phyloP scores from a whole-genome alignment of 257 asterid genomes.

The Oldenlandia corymbosa region DNA sequence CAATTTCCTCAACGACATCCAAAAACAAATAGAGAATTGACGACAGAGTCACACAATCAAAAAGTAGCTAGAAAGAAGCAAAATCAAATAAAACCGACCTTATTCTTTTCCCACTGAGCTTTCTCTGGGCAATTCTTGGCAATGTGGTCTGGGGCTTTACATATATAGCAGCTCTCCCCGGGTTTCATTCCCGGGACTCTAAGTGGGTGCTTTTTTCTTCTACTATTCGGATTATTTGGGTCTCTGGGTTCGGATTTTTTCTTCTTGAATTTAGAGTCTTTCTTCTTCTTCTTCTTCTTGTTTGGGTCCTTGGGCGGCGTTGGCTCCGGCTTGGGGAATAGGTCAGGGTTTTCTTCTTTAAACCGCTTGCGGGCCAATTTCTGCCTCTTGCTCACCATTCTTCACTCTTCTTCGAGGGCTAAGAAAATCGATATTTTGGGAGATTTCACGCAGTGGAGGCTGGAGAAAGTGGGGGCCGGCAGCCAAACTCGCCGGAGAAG shows the following conservation, averaged over 20 bases:
- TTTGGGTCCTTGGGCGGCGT: constrained; percentile 63
- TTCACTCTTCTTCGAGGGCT: neutral
- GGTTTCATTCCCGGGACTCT: constrained; percentile 92
- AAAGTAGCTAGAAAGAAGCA: neutral
- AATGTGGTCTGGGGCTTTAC: constrained; percentile 71
- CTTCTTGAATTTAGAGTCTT: constrained; percentile 44
- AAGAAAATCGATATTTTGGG: neutral
- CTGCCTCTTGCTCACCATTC: constrained; percentile 81
- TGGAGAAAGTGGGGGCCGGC: neutral
- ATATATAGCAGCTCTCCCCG: constrained; percentile 92
- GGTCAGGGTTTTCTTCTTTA: constrained; percentile 65
- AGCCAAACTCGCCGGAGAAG: constrained; percentile 1
- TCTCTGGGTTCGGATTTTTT: constrained; percentile 33
- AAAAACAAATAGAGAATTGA: too few species aligned
- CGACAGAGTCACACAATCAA: neutral
- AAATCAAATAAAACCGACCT: constrained; percentile 36
- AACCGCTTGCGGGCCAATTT: constrained; percentile 47
- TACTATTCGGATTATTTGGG: constrained; percentile 30
- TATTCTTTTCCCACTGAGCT: constrained; percentile 86
- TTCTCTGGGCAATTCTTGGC: constrained; percentile 73
- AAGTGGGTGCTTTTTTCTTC: constrained; percentile 49
- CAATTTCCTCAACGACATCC: too few species aligned
- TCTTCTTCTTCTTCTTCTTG: constrained; percentile 38
- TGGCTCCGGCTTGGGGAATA: constrained; percentile 63
- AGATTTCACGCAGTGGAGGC: neutral